Conservation (phyloP, 1,284 basidiomycete species). For the Spongispora temasekensis region DNA sequence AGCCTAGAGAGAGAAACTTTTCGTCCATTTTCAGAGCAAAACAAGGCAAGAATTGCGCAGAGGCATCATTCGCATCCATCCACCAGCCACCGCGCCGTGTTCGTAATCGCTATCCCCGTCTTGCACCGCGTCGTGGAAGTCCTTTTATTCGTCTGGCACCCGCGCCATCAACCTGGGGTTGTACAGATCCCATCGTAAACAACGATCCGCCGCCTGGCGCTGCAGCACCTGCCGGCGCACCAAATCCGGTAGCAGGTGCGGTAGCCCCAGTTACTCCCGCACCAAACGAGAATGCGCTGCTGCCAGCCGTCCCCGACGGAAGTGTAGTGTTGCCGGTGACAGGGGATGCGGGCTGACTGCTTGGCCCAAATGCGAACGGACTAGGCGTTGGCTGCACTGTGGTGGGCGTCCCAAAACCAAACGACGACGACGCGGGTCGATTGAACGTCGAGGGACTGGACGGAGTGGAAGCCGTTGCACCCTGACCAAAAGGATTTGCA, state of each 20-base stretch:
- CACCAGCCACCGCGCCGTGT: constrained; percentile 15
- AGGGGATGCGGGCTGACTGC: constrained; percentile 60
- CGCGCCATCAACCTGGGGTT: constrained; percentile 37
- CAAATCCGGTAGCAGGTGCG: constrained; percentile 43
- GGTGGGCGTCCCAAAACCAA: constrained; percentile 42
- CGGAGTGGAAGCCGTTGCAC: constrained; percentile 46
- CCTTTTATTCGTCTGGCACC: constrained; percentile 52
- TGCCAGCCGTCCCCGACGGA: constrained; percentile 44
- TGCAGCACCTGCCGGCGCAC: constrained; percentile 36
- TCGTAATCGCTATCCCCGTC: constrained; percentile 21
- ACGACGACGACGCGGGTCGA: constrained; percentile 29
- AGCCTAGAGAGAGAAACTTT: constrained; percentile 15
- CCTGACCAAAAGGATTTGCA: constrained; percentile 47
- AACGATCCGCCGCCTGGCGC: constrained; percentile 41
- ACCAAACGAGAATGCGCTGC: constrained; percentile 40
- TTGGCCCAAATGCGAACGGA: constrained; percentile 34
- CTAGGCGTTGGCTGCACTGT: constrained; percentile 27
- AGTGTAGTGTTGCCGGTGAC: constrained; percentile 39
- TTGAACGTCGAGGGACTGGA: constrained; percentile 54
- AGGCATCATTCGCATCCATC: constrained; percentile 10
- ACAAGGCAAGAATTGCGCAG: constrained; percentile 7
- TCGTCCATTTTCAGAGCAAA: constrained; percentile 15
- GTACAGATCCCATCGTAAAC: constrained; percentile 60
- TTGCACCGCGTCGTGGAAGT: constrained; percentile 45
- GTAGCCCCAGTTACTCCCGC: constrained; percentile 30